Evolutionary conservation across 2,329 filamentous ascomycete genomes (phyloP).

Genomic region (Ophiocordyceps sinensis): DNA sequence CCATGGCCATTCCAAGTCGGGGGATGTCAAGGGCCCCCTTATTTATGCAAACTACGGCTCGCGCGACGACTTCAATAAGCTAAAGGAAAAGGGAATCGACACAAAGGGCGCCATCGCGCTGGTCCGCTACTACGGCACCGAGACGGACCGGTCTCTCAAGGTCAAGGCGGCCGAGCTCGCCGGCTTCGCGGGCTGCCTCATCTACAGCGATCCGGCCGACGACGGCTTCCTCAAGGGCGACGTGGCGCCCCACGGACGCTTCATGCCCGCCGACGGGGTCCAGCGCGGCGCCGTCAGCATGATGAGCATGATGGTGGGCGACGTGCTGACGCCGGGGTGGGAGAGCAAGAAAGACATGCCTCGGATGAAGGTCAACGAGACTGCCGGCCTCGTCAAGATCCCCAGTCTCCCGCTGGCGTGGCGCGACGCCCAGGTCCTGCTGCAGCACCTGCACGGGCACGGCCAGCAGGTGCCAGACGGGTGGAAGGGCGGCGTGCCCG

Average conservation of each 20-base stretch:
- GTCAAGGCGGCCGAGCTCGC: conserved; percentile 80
- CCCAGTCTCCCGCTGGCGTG: conserved; percentile 83
- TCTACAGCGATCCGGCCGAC: conserved; percentile 82
- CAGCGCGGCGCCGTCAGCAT: conserved; percentile 71
- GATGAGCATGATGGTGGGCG: conserved; percentile 71
- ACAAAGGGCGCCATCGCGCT: conserved; percentile 71
- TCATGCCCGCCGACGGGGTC: conserved; percentile 68
- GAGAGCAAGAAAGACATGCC: conserved; percentile 53
- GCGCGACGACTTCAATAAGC: conserved; percentile 61
- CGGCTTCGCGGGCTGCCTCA: conserved; percentile 74
- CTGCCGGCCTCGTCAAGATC: conserved; percentile 62
- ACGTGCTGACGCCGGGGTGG: conserved; percentile 84
- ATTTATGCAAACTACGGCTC: conserved; percentile 91
- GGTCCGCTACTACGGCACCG: conserved; percentile 64
- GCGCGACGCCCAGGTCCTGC: conserved; percentile 70
- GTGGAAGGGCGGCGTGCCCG: conserved; percentile 67
- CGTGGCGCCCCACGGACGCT: conserved; percentile 62
- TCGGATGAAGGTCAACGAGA: conserved; percentile 55
- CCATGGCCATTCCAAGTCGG: conserved; percentile 77
- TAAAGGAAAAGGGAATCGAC: conserved; percentile 58
- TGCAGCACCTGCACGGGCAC: conserved; percentile 61
- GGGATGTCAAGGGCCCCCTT: conserved; percentile 72
- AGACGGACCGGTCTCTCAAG: conserved; percentile 62
- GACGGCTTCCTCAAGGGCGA: conserved; percentile 66
- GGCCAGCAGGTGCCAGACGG: conserved; percentile 53